Conservation (phyloP, 139 green algal genomes). For the Picocystis salinarum region DNA sequence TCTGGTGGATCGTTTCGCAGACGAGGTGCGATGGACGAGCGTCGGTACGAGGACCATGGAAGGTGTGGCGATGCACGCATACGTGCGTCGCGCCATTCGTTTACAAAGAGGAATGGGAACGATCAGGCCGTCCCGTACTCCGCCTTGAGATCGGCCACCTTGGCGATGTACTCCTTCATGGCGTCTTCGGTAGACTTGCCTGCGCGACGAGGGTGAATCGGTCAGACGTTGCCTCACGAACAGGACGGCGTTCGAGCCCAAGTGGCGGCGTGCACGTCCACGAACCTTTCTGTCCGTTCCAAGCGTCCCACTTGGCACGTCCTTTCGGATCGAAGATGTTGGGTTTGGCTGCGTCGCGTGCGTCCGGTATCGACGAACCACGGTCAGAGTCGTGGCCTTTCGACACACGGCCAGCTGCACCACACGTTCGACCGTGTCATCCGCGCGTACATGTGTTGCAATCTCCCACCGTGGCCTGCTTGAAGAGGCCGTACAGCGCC, state of each 20-base stretch:
- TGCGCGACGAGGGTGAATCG: constrained; percentile 6
- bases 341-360: constrained; percentile 16
- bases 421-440: neutral
- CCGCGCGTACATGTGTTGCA: constrained; percentile 18
- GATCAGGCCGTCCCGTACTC: too few species aligned
- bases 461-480: constrained; percentile 47
- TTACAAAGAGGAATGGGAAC: too few species aligned
- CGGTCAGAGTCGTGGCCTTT: neutral
- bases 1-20: too few species aligned
- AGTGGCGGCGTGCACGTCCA: neutral
- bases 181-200: constrained; percentile 29
- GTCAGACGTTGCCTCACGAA: constrained; percentile 4
- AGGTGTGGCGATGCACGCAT: too few species aligned
- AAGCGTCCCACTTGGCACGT: constrained; percentile 47
- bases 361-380: neutral
- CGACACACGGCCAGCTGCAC: neutral
- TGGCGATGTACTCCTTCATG: constrained; percentile 34
- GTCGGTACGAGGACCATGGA: too few species aligned
- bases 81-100: too few species aligned
- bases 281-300: constrained; percentile 38
- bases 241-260: neutral
- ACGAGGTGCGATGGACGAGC: too few species aligned
- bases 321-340: constrained; percentile 50
- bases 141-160: constrained; percentile 2
- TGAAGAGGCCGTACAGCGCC: constrained; percentile 47